Conservation (phyloP, 2,329 filamentous ascomycete species). For the Xylaria sp. region DNA sequence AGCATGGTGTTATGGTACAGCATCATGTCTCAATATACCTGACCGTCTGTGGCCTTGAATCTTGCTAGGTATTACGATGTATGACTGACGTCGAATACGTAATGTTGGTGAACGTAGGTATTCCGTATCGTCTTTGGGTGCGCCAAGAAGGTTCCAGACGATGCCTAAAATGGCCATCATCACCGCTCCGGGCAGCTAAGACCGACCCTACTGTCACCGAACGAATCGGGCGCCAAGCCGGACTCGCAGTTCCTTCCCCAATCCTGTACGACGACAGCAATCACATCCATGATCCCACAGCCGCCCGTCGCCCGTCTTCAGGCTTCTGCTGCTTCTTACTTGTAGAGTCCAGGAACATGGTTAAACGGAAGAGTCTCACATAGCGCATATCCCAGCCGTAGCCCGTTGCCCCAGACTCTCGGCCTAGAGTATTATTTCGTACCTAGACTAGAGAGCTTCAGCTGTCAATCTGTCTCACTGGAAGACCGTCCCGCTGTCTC, state of each 20-base stretch:
- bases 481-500: not conserved
- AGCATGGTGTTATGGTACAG: too few species aligned
- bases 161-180: not conserved
- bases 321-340: not conserved
- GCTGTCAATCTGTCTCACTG: not conserved
- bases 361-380: not conserved
- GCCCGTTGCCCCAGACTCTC: not conserved
- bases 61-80: not conserved
- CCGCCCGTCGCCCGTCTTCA: not conserved
- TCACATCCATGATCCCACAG: not conserved
- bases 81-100: not conserved
- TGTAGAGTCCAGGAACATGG: not conserved
- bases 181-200: not conserved
- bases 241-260: constrained; percentile 1
- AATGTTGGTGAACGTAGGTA: not conserved
- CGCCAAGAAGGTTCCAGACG: not conserved
- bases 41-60: not conserved
- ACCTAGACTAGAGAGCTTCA: not conserved
- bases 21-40: too few species aligned
- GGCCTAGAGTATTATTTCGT: not conserved
- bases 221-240: constrained; percentile 17
- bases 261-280: constrained; percentile 8
- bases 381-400: not conserved
- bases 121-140: not conserved
- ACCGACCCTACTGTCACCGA: constrained; percentile 9